Percentiles rank a stretch among this genome's conserved stretches.
Evolutionary conservation across 2,329 filamentous ascomycete species (phyloP).

Genomic region (Penicillium brasilianum): DNA sequence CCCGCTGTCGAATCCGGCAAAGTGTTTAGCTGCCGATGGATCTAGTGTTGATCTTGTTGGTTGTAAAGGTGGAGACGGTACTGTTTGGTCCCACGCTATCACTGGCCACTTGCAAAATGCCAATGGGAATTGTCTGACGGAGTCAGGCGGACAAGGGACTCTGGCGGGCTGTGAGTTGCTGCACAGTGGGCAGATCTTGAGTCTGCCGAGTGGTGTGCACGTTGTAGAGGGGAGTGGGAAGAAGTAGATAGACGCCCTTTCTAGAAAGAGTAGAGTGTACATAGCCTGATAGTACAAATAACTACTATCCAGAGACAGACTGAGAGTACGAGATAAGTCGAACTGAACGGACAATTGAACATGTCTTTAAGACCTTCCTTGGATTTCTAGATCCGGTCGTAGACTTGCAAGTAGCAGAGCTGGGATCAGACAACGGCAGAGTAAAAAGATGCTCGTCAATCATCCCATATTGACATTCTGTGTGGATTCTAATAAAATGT

Average conservation of each 20-base stretch:
- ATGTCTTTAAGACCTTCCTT: background rate
- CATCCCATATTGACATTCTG: background rate
- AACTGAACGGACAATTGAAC: background rate
- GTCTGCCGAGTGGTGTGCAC: conserved; percentile 49
- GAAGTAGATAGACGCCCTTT: background rate
- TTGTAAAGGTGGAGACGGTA: conserved; percentile 29
- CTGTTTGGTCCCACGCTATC: conserved; percentile 52
- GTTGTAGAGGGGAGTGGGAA: conserved; percentile 8
- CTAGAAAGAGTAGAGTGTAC: background rate
- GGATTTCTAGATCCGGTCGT: background rate
- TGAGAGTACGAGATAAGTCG: background rate
- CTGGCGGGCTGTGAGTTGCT: conserved; percentile 44
- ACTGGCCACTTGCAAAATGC: conserved; percentile 52
- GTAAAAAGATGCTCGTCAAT: background rate
- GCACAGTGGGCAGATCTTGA: conserved; percentile 54
- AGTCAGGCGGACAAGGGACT: conserved; percentile 31
- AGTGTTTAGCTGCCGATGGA: conserved; percentile 41
- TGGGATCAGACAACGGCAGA: background rate
- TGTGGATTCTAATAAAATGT: background rate
- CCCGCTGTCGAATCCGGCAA: conserved; percentile 42
- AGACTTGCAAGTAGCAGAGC: background rate
- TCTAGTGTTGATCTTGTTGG: conserved; percentile 22
- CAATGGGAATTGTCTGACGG: conserved; percentile 47
- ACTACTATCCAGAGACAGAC: background rate
- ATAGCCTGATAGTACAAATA: background rate